These are phyloP conservation scores for Halteria grandinella DNA, from an alignment of 73 alveolate species.

Conservation along the genomic window DNA sequence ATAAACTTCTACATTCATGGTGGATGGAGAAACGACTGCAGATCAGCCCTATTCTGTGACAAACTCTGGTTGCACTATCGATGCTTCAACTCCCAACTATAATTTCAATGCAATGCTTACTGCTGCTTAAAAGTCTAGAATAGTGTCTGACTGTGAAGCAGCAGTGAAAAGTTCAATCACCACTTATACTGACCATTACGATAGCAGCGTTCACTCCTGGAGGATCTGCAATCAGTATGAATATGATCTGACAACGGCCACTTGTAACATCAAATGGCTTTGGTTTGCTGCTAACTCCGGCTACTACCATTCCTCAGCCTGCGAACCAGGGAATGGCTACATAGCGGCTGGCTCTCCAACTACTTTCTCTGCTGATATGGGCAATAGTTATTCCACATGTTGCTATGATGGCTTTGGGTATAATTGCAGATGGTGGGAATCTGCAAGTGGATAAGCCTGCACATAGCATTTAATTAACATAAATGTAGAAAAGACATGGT, in stretches of 20 bases:
- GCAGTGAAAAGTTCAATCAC: not conserved
- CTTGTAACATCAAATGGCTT: not conserved
- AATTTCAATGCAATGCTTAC: not conserved
- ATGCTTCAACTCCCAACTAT: not conserved
- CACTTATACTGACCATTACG: not conserved
- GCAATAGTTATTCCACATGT: too few species aligned
- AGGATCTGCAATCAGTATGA: constrained; percentile 17
- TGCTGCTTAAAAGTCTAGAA: too few species aligned
- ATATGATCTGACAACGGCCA: not conserved
- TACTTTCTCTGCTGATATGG: not conserved
- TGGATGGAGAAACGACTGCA: not conserved
- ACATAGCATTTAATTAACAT: not conserved
- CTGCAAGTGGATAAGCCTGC: too few species aligned
- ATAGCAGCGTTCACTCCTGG: not conserved
- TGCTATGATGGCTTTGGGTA: too few species aligned
- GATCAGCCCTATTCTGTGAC: not conserved
- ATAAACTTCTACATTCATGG: not conserved
- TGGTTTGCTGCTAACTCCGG: constrained; percentile 9
- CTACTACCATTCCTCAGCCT: not conserved
- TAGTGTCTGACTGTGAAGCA: not conserved
- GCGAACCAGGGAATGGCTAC: not conserved
- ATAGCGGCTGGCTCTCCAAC: not conserved
- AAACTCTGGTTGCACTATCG: not conserved
- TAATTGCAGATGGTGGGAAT: too few species aligned
- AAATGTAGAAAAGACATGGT: constrained; percentile 17